Percentiles rank a stretch among this genome's conserved stretches.
phyloP scores from a whole-genome alignment of 2,329 filamentous ascomycete genomes.

The Curvularia lunata region DNA sequence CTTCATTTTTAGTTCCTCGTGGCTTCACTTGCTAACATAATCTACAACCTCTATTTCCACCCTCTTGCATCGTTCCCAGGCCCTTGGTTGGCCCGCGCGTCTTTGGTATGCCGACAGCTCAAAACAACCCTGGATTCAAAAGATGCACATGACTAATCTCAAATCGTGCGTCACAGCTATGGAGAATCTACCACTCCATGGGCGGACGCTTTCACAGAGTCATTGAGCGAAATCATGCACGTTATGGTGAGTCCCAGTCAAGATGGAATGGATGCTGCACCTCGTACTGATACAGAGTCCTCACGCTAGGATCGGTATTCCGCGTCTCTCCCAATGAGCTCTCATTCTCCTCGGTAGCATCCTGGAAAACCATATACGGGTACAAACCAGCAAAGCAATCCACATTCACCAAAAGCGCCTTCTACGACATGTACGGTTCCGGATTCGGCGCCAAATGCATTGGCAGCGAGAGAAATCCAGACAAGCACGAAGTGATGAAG shows the following conservation, averaged over 20 bases:
- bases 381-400: neutral
- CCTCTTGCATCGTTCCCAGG: neutral
- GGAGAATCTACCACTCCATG: constrained; percentile 3
- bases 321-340: constrained; percentile 6
- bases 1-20: no score
- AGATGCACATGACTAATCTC: no score
- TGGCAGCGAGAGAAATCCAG: neutral
- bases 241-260: neutral
- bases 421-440: constrained; percentile 3
- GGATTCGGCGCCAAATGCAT: neutral
- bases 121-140: neutral
- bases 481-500: neutral
- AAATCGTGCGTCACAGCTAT: no score
- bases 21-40: no score
- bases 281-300: no score
- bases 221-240: neutral
- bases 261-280: neutral
- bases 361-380: constrained; percentile 6
- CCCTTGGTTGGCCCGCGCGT: neutral
- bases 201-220: neutral
- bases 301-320: neutral
- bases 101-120: no score
- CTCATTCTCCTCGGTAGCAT: neutral
- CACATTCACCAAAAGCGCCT: neutral
- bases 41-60: neutral